These are phyloP conservation scores for Colletotrichum higginsianum DNA, from an alignment of 2,329 filamentous ascomycete species.

Conservation along the genomic window DNA sequence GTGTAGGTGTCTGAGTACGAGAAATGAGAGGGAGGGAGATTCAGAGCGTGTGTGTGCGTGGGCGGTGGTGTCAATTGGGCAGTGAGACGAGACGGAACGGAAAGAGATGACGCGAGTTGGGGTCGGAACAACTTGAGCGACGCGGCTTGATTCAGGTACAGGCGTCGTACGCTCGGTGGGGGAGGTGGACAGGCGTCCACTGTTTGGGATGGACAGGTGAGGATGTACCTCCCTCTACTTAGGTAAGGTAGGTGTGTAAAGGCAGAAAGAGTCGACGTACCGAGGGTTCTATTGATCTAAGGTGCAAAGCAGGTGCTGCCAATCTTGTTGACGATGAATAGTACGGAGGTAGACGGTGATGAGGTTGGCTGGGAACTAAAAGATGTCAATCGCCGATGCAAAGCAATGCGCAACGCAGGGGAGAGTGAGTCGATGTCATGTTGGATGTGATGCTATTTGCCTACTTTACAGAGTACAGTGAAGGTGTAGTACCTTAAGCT, in stretches of 20 bases:
- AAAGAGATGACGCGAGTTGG: slow-evolving; percentile 5
- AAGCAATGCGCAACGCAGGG: neutral
- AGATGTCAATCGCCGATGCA: neutral
- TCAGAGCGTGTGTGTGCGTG: neutral
- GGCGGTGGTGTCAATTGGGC: slow-evolving; percentile 5
- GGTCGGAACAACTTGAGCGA: slow-evolving; percentile 10
- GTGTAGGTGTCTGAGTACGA: neutral
- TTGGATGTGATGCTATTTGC: neutral
- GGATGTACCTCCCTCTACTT: neutral
- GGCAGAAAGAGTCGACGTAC: neutral
- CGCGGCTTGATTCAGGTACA: slow-evolving; percentile 9
- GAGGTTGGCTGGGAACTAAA: neutral
- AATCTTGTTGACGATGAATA: neutral
- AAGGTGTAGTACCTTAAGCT: neutral
- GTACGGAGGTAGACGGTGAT: neutral
- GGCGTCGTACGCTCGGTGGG: neutral
- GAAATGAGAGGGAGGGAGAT: neutral
- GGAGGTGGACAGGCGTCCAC: neutral
- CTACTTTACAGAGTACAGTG: neutral
- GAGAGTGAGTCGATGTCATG: neutral
- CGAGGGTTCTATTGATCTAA: neutral
- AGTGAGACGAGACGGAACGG: neutral
- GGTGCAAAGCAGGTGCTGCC: neutral
- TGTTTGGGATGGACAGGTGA: neutral
- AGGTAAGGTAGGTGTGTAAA: neutral